Evolutionary conservation across 202 grass and related monocot species (phyloP), one percentile per base, ranked within the genome.

Genomic region (Bolboschoenoplectus hybrid): DNA sequence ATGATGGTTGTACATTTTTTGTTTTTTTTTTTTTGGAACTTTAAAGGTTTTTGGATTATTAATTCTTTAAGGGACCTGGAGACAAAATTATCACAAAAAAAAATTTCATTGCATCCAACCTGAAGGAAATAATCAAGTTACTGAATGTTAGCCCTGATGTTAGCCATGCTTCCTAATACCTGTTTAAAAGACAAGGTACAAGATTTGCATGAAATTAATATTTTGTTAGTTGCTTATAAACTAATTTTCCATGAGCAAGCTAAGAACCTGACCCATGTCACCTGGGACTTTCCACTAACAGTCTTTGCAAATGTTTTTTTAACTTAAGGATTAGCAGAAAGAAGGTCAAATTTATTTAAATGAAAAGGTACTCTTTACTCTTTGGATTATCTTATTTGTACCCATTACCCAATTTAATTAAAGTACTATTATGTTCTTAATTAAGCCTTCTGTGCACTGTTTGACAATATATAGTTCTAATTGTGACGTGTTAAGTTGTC

Each of bases 191-290:
- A 10, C 49, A 76, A 2, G 6, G 1, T 36, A 76, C 71, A 76
- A 52, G 10, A 53, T 4, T 76, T 55, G 17, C 9, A 53, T 14
- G 49, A 36, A 75, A 3, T 26, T 26, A 26, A 26, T 76, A 14
- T 13, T 17, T 55, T 9, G 14, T 32, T 36, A 56, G 73, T 56
- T 55, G 73, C 73, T 77, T 77, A 2, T 50, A 20, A 74, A 50
- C 45, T 49, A 74, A 26, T 50, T 74, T 74, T 26, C 13, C 14
- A 41, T 61, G 35, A 80, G 52, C 13, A 81, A 16, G 39, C 79
- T 82, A 47, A 82, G 57, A 82, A 82, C 56, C 55, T 52, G 57
- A 49, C 35, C 57, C 57, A 82, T 82, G 57, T 64, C 26, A 64
- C 10, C 38, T 82, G 79, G 79, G 58, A 19, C 19, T 82, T 82